These are phyloP conservation scores for Aegilops longissima DNA, from an alignment of 176 grass and related monocot genomes.

Conservation along the genomic window DNA sequence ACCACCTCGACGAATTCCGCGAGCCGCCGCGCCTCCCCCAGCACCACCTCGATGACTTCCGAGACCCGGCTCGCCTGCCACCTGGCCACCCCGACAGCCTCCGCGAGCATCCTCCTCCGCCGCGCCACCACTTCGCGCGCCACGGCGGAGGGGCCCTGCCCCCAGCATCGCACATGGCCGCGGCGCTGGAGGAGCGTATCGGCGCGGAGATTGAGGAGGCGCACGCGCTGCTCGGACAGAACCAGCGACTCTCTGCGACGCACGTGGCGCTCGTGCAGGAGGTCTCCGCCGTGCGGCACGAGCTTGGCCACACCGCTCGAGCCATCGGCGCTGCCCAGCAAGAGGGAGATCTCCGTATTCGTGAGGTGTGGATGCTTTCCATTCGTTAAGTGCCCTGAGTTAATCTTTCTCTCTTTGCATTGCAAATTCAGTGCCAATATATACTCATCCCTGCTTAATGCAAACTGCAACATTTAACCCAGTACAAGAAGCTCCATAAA, in stretches of 20 bases:
- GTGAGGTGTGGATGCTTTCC: slow-evolving; percentile 52
- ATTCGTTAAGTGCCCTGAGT: background rate
- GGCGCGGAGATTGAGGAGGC: slow-evolving; percentile 77
- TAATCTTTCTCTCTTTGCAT: background rate
- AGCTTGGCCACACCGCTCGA: slow-evolving; percentile 56
- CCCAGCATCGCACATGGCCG: slow-evolving; percentile 38
- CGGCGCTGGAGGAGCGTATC: slow-evolving; percentile 82
- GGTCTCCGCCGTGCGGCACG: slow-evolving; percentile 67
- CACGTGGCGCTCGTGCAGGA: slow-evolving; percentile 97
- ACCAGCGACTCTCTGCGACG: slow-evolving; percentile 93
- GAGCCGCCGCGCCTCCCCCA: slow-evolving; percentile 37
- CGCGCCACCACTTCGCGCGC: slow-evolving; percentile 41
- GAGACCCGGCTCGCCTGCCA: slow-evolving; percentile 33
- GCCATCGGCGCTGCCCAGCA: slow-evolving; percentile 47
- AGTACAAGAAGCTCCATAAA: background rate
- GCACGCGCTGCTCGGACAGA: slow-evolving; percentile 70
- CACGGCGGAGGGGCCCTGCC: slow-evolving; percentile 38
- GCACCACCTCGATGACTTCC: slow-evolving; percentile 48
- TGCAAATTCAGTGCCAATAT: background rate
- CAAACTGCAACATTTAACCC: background rate
- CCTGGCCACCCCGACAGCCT: slow-evolving; percentile 39
- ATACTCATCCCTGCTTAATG: slow-evolving; percentile 3
- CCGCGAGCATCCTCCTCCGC: slow-evolving; percentile 24
- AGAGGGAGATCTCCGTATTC: slow-evolving; percentile 73
- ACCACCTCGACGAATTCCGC: slow-evolving; percentile 50